Percentiles rank a stretch among this genome's conserved stretches.
phyloP scores from a whole-genome alignment of 176 grass and related monocot genomes.

The Phoenix roebelenii region DNA sequence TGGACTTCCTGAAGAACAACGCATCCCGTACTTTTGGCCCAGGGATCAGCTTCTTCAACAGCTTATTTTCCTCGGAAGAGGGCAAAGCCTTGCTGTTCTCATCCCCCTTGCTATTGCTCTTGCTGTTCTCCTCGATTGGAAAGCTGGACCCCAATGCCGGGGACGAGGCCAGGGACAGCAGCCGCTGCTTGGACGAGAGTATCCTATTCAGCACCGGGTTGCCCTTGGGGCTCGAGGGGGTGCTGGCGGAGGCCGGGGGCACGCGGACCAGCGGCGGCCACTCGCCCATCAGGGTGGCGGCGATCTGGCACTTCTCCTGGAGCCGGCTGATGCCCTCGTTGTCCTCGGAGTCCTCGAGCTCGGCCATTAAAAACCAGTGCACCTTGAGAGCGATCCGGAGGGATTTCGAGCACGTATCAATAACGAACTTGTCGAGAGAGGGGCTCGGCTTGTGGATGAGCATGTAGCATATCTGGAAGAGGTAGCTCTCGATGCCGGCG shows the following conservation, averaged over 20 bases:
- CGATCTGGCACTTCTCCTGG: slow-evolving; percentile 89
- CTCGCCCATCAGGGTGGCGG: slow-evolving; percentile 65
- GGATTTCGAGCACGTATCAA: slow-evolving; percentile 84
- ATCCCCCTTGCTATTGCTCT: slow-evolving; percentile 17
- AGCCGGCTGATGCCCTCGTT: slow-evolving; percentile 56
- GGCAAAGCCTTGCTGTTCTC: slow-evolving; percentile 34
- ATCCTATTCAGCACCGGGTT: slow-evolving; percentile 85
- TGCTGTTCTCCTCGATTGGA: slow-evolving; percentile 3
- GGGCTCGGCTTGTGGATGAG: slow-evolving; percentile 93
- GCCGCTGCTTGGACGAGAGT: slow-evolving; percentile 74
- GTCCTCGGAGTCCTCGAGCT: slow-evolving; percentile 79
- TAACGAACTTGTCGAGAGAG: slow-evolving; percentile 84
- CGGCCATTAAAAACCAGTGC: slow-evolving; percentile 82
- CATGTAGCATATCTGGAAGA: slow-evolving; percentile 99
- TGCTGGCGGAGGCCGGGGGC: slow-evolving; percentile 23
- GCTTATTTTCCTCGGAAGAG: slow-evolving; percentile 72
- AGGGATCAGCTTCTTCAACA: slow-evolving; percentile 79
- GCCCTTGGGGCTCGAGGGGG: slow-evolving; percentile 49
- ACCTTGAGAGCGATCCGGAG: slow-evolving; percentile 93
- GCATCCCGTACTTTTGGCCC: slow-evolving; percentile 83
- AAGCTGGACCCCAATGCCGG: slow-evolving; percentile 41
- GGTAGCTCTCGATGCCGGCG: slow-evolving; percentile 75
- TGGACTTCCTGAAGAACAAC: slow-evolving; percentile 60
- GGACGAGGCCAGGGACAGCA: slow-evolving; percentile 65
- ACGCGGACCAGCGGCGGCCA: slow-evolving; percentile 50